These are phyloP conservation scores for Xylaria sp. DNA, from an alignment of 2,329 filamentous ascomycete genomes.

Conservation along the genomic window DNA sequence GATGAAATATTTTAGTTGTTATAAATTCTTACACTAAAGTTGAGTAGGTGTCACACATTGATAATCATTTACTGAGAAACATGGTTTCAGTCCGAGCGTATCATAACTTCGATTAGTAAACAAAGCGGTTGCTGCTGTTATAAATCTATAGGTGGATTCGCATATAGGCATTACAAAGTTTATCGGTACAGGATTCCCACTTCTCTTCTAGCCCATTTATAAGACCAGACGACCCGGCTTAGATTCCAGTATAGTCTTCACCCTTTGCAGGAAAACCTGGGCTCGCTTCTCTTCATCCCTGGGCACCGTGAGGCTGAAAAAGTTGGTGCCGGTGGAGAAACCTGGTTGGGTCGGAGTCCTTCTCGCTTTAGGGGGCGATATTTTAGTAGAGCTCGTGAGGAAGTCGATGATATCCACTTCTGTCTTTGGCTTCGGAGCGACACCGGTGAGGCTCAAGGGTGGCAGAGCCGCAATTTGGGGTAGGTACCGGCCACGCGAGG, in stretches of 20 bases:
- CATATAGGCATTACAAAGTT: conserved; percentile 33
- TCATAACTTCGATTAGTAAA: not conserved
- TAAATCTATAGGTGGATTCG: conserved; percentile 40
- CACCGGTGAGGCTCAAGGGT: conserved; percentile 53
- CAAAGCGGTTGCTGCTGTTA: conserved; percentile 34
- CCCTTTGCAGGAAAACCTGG: conserved; percentile 81
- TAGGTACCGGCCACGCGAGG: conserved; percentile 70
- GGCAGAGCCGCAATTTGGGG: conserved; percentile 75
- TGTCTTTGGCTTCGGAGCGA: conserved; percentile 53
- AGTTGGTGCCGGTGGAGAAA: conserved; percentile 70
- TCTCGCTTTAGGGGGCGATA: conserved; percentile 44
- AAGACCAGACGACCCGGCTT: conserved; percentile 80
- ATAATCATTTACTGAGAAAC: not conserved
- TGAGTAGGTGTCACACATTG: not conserved
- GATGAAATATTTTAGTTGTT: not conserved
- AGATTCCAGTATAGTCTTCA: conserved; percentile 84
- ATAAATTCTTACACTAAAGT: not conserved
- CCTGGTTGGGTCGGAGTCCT: conserved; percentile 55
- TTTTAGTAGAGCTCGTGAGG: conserved; percentile 61
- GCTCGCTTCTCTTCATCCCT: conserved; percentile 85
- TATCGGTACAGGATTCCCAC: conserved; percentile 41
- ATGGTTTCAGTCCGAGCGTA: not conserved
- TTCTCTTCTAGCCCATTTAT: conserved; percentile 51
- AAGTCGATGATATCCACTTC: conserved; percentile 85
- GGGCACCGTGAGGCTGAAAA: conserved; percentile 84